Base-by-base conservation (phyloP, 176 grass and related monocot species). In the Triticum monococcum region DNA sequence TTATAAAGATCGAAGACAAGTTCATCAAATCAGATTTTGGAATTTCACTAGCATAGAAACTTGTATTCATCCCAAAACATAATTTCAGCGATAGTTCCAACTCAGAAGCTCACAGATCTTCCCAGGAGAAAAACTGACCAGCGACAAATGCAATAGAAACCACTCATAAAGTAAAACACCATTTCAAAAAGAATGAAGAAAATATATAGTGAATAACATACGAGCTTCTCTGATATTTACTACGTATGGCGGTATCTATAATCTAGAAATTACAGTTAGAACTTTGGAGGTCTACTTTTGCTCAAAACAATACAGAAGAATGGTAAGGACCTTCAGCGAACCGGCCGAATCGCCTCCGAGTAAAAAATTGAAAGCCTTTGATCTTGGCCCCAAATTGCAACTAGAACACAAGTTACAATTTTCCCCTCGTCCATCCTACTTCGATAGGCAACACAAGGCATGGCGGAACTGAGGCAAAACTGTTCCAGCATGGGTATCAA, bases 391-490 rank as follows among this genome's bases (percentile, higher is more conserved):
- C 63, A 67, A 31, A 48, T 50, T 81, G 62, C 40, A 32, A 46
- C 79, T 12, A 24, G 32, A 81, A 12, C 38, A 23, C 46, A 20
- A 57, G 67, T 25, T 36, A 60, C 25, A 54, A 3, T 25, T 72
- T 59, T 7, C 17, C 17, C 26, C 8, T 40, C 31, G 16, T 54
- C 62, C 66, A 59, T 35, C 48, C 65, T 37, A 48, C 30, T 28
- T 52, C 9, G 41, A 81, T 36, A 69, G 16, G 48, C 16, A 60
- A 60, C 32, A 61, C n/a, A 81, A 12, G 67, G 12, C 22, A 83
- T 60, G 13, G 30, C 18, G 62, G 59, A 81, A 86, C 83, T 32
- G 79, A 81, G 86, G 54, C 81, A 91, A 91, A 91, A 91, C 56
- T 91, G 85, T 80, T 76, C 77, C 52, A 14, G 40, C 35, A 80